These are phyloP conservation scores for Cyberlindnera sargentensis DNA, from an alignment of 805 yeast species.

Conservation along the genomic window DNA sequence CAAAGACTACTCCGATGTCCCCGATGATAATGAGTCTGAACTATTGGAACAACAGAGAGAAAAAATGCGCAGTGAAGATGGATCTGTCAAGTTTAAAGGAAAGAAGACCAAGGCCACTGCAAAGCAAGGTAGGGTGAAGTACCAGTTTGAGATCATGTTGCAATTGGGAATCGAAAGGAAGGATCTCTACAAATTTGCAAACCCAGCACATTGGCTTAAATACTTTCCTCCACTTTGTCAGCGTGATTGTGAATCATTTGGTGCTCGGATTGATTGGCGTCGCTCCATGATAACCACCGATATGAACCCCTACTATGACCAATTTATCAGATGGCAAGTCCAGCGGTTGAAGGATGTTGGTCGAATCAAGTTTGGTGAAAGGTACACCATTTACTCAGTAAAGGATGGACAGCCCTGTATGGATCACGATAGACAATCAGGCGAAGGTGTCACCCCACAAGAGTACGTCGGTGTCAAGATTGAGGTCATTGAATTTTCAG, in stretches of 20 bases:
- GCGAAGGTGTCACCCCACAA: slow-evolving; percentile 96
- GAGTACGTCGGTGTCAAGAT: slow-evolving; percentile 94
- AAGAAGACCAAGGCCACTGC: slow-evolving; percentile 92
- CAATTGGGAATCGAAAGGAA: slow-evolving; percentile 84
- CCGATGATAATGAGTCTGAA: slow-evolving; percentile 47
- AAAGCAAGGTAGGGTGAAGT: slow-evolving; percentile 89
- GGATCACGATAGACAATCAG: slow-evolving; percentile 97
- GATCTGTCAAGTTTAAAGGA: slow-evolving; percentile 85
- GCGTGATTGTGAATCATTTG: slow-evolving; percentile 70
- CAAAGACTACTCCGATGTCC: slow-evolving; percentile 61
- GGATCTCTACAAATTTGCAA: slow-evolving; percentile 83
- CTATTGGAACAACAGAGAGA: slow-evolving; percentile 34
- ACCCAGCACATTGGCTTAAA: slow-evolving; percentile 83
- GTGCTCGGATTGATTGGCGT: slow-evolving; percentile 98
- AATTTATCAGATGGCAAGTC: slow-evolving; percentile 96
- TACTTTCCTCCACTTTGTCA: slow-evolving; percentile 89
- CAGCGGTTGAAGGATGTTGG: slow-evolving; percentile 76
- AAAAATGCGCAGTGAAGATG: slow-evolving; percentile 44
- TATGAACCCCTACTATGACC: slow-evolving; percentile 89
- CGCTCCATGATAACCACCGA: slow-evolving; percentile 94
- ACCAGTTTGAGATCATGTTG: slow-evolving; percentile 93
- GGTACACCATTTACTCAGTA: slow-evolving; percentile 95
- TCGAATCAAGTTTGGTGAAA: slow-evolving; percentile 95
- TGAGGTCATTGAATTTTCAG: slow-evolving; percentile 50
- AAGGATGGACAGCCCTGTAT: slow-evolving; percentile 99